These are phyloP conservation scores for Circinella umbellata DNA, from an alignment of 371 early-diverging fungal genomes.

Conservation along the genomic window DNA sequence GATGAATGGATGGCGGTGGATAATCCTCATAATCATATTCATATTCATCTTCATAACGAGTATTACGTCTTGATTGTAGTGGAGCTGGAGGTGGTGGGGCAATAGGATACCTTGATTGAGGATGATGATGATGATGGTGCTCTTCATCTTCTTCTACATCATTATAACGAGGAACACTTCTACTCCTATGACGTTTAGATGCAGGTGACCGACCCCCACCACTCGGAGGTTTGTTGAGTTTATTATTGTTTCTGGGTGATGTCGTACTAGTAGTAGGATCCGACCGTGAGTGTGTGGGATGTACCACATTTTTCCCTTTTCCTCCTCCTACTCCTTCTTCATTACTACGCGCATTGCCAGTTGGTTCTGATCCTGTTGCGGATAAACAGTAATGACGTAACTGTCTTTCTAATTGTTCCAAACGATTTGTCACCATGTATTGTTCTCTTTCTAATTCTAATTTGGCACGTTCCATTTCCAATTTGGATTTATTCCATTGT, in stretches of 20 bases:
- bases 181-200: conserved; percentile 7
- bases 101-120: too few species aligned
- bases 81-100: neutral
- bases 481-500: neutral
- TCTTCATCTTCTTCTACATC: neutral
- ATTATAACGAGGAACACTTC: conserved; percentile 5
- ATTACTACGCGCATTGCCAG: neutral
- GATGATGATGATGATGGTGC: neutral
- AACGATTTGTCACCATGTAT: neutral
- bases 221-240: conserved; percentile 7
- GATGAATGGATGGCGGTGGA: too few species aligned
- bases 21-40: neutral
- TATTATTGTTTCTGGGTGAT: neutral
- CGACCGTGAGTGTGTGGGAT: neutral
- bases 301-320: neutral
- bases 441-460: conserved; percentile 1
- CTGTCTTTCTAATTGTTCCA: conserved; percentile 6
- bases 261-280: neutral
- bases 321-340: neutral
- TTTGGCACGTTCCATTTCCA: conserved; percentile 1
- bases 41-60: neutral
- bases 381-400: conserved; percentile 2
- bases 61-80: neutral
- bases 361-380: neutral
- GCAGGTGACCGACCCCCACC: conserved; percentile 7